Conservation (phyloP, 805 yeast genomes). For the Lachancea mirantina region DNA sequence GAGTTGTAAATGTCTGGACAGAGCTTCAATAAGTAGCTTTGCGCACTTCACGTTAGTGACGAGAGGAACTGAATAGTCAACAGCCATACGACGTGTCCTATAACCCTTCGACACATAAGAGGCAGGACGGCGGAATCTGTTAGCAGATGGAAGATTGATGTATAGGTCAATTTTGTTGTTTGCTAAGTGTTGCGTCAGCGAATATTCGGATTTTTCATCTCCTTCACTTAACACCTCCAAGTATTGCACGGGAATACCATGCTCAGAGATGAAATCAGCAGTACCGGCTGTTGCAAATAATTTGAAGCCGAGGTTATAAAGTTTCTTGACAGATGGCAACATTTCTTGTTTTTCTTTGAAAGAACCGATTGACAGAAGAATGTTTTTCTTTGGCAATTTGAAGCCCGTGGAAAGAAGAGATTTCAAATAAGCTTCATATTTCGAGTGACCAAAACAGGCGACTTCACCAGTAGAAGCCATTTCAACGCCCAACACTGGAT, state of each 20-base stretch:
- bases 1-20: conserved; percentile 58
- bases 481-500: conserved; percentile 95
- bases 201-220: conserved; percentile 82
- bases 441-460: conserved; percentile 92
- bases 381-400: conserved; percentile 90
- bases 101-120: conserved; percentile 96
- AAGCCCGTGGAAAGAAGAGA: conserved; percentile 93
- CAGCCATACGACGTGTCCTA: conserved; percentile 99
- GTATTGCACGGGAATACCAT: conserved; percentile 88
- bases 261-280: conserved; percentile 95
- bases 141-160: conserved; percentile 93
- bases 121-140: conserved; percentile 98
- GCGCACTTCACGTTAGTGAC: conserved; percentile 98
- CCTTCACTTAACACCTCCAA: conserved; percentile 77
- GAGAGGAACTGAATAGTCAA: conserved; percentile 94
- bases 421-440: conserved; percentile 95
- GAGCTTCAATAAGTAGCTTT: conserved; percentile 89
- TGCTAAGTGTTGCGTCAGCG: conserved; percentile 92
- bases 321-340: conserved; percentile 75
- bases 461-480: conserved; percentile 99
- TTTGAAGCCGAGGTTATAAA: conserved; percentile 78
- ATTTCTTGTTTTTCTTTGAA: conserved; percentile 93
- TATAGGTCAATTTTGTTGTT: conserved; percentile 93
- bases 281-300: conserved; percentile 98
- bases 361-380: conserved; percentile 90